Base-by-base conservation (phyloP, 805 yeast genomes). In the Suhomyces sp. region DNA sequence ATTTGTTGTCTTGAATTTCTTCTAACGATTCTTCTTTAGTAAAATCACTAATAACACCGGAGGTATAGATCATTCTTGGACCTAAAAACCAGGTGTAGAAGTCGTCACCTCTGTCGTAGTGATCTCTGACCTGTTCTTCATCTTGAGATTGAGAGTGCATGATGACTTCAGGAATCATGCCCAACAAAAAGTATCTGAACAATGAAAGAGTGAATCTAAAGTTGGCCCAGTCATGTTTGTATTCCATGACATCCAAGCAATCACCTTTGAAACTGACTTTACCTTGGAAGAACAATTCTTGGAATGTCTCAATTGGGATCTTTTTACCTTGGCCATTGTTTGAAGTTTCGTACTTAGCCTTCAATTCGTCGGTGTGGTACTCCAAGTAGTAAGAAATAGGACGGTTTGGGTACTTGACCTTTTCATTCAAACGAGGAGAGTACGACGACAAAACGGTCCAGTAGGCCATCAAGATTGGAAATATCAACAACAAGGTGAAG, bases 51-150 rank as follows among this genome's bases (percentile, higher is more conserved):
- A 91, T 84, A 49, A 88, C 75, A 66, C 97, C 97, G 20, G 93
- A 84, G 35, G 97, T 91, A 76, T 90, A 91, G 68, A 91, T 80
- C 97, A 90, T 90, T 72, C 97, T 84, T 56, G 96, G 94, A 55
- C 97, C 97, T 61, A 90, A 77, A 77, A 90, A 90, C 96, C 96
- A 90, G 51, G 91, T 75, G 81, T 91, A 91, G 72, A 90, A 90
- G 72, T 91, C 97, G 67, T 90, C 97, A 71, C 97, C 97, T 62
- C 97, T 87, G 77, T 91, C 97, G 70, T 90, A 90, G 75, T 90
- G 96, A 64, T 87, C 97, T 72, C 96, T 84, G 52, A 90, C 97
- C 73, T 90, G 97, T 73, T 90, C 97, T 76, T 90, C 97, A 68
- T 91, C 97, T 76, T 90, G 97, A 19, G 96, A 87, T 67, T 89